Evolutionary conservation across 805 yeast species (phyloP).

Genomic region (Schwanniomyces yamadae): DNA sequence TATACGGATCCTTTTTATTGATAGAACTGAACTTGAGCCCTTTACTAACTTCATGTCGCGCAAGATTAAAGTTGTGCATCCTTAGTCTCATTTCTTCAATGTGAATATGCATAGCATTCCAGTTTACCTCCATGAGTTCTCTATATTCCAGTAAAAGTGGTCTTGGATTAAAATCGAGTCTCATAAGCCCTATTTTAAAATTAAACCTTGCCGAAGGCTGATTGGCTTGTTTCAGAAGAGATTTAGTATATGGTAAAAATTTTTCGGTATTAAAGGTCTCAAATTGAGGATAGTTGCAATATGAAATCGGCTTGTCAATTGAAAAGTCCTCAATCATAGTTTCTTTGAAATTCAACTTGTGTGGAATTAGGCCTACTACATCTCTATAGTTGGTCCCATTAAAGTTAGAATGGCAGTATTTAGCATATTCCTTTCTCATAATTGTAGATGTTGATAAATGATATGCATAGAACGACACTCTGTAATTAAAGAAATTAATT

Average conservation of each 20-base stretch:
- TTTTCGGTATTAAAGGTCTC: conserved; percentile 8
- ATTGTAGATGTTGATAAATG: conserved; percentile 20
- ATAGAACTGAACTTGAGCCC: conserved; percentile 4
- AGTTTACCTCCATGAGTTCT: conserved; percentile 9
- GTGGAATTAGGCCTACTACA: conserved; percentile 14
- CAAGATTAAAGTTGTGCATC: conserved; percentile 14
- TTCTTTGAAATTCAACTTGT: conserved; percentile 18
- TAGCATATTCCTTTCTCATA: conserved; percentile 19
- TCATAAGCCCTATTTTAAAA: conserved; percentile 23
- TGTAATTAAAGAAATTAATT: conserved; percentile 32
- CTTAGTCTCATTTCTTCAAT: conserved; percentile 13
- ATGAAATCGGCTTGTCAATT: conserved; percentile 10
- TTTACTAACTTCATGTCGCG: conserved; percentile 10
- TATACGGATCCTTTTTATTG: too few relatives aligned
- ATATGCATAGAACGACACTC: conserved; percentile 27
- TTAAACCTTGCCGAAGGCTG: conserved; percentile 15
- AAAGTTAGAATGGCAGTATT: conserved; percentile 5
- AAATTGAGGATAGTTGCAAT: conserved; percentile 19
- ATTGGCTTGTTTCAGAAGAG: neutral
- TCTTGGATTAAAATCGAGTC: conserved; percentile 27
- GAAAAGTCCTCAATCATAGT: conserved; percentile 15
- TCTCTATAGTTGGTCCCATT: conserved; percentile 12
- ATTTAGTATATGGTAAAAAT: neutral
- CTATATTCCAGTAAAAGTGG: conserved; percentile 10
- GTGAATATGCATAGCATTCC: too few relatives aligned